Base-by-base conservation (phyloP, 768 basidiomycete species). In the Cantharellus cinnabarinus region DNA sequence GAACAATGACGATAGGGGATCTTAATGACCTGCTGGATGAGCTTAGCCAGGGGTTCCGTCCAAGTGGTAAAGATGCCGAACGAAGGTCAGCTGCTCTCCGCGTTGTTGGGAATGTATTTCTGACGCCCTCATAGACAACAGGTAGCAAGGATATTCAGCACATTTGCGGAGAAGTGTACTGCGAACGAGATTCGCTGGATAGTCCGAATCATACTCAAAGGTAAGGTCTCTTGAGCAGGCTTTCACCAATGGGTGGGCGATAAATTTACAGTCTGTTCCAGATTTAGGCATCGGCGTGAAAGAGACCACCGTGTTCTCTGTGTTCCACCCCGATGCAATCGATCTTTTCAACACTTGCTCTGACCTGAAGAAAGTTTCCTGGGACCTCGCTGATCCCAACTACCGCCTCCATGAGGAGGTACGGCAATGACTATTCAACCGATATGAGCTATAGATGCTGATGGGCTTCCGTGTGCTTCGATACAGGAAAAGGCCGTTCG, bases 311-410 rank as follows among this genome's bases (percentile, higher is more conserved):
- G 84, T 98, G 0, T 82, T 99, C 63, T 72, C 81, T 0, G 83
- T 89, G 4, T 89, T 97, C 65, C 95, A 99, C 70, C 86, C 89
- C 0, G 91, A 98, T 64, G 93, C 94, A 0, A 83, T 88, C 62
- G 87, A 89, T 67, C 71, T 95, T 4, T 99, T 88, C 73, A 97
- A 97, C 67, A 91, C 90, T 0, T 97, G 90, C 67, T 97, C 93
- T 0, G 93, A 98, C 69, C 74, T 98, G 52, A 93, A 93, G 73
- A 86, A 87, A 60, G 88, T 99, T 2, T 83, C 81, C 40, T 97
- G 85, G 82, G 83, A 84, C 57, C 73, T 99, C 2, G 84, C 82
- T 74, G 82, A 95, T 67, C 82, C 84, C 0, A 71, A 76, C 2
- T 75, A 76, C 53, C 75, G 87, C 48, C 72, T 87, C 10, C 77